Evolutionary conservation across 202 grass and related monocot species (phyloP), one percentile per base, ranked within the genome.

Genomic region (Zizania palustris): DNA sequence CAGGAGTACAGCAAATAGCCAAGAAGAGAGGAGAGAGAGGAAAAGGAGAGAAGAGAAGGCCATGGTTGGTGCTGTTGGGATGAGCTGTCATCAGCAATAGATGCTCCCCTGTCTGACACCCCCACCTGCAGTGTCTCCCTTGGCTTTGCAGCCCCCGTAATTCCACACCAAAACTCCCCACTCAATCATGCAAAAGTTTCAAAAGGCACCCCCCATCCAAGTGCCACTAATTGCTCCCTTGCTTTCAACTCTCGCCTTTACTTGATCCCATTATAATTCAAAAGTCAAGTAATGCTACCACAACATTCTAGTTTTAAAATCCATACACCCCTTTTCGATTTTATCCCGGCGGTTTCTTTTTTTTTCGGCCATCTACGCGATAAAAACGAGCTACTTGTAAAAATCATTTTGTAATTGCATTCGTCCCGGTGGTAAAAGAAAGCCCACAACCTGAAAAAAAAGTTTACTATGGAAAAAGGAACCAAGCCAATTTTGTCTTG

Each of bases 91-190:
- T 54, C 28, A 28, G 28, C 28, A 28, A 28, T 28, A 28, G 28
- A 91, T 91, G 88, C 84, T 78, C 84, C 82, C 71, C 69, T 57
- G 63, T 74, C 88, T 87, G 88, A 91, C 88, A 88, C 81, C 28
- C 43, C 20, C 84, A 84, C 84, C 80, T 84, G 88, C 81, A 65
- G 6, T 90, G 80, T 84, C 80, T 66, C 75, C 76, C 62, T 38
- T 67, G 39, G 69, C 61, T 67, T 19, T 8, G 5, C 14, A 10
- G 9, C n/a, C 35, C 43, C 51, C 60, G 44, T 9, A 12, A 9
- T 56, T 45, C 18, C 46, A 37, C 56, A 70, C 68, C 40, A 80
- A 48, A 58, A 20, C 35, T 39, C 7, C 4, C n/a, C 38, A 33
- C 43, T 36, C 54, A 50, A 74, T 74, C 69, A 85, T 79, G 73